Base-by-base conservation (phyloP, 176 grass and related monocot genomes). In the Miscanthus lutarioriparius region DNA sequence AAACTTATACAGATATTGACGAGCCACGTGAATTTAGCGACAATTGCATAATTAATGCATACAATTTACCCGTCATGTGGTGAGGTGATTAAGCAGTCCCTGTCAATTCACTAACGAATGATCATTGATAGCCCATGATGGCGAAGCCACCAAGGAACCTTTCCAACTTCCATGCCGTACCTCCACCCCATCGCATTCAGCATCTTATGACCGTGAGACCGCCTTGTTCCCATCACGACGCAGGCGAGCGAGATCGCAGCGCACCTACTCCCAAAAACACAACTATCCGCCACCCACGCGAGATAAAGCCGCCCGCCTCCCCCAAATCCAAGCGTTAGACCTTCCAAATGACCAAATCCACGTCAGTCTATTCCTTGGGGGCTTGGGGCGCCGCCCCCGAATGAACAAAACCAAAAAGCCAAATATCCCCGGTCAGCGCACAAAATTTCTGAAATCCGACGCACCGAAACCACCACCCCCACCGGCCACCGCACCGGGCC, bases 401-500 rank as follows among this genome's bases (percentile, higher is more conserved):
- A 48, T 15, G 44, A 12, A 47, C 44, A 48, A 48, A 48, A 38
- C 28, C 82, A 32, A 54, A 71, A 51, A 28, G 43, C 41, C 72
- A 27, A 76, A 48, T 41, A 5, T 59, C 56, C 2, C 10, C 67
- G 54, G 83, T 78, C 78, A 77, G 88, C 78, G 65, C 84, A 63
- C 74, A 85, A 77, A 66, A 17, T n/a, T 45, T 22, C 37, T 30
- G 28, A 19, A 19, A 71, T 40, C 81, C 70, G 67, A 75, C 75
- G 80, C 89, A 85, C 64, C 79, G 26, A 64, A 33, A 30, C 66
- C 83, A 78, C 74, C 74, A 59, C 25, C 27, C 35, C 47, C 12
- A 10, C 26, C 35, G 47, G 23, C 47, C 12, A 10, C 26, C 35
- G 47, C 61, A 75, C 72, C 70, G 26, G 64, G 39, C 78, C 71